phyloP scores from a whole-genome alignment of 495 filamentous ascomycete genomes.

The Penicillium longicatenatum region DNA sequence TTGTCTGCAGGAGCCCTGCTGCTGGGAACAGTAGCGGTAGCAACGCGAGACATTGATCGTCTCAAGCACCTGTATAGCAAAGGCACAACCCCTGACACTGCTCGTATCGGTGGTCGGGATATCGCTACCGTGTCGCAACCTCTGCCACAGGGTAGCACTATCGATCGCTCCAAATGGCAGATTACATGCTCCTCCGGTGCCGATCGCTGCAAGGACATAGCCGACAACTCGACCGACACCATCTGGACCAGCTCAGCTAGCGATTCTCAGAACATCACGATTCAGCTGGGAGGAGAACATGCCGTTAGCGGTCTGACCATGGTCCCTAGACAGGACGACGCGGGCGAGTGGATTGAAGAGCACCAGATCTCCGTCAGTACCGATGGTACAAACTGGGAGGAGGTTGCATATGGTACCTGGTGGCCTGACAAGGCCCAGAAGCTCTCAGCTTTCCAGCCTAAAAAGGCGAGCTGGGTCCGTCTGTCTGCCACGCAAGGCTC shows the following conservation, averaged over 20 bases:
- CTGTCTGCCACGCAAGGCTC: constrained; percentile 16
- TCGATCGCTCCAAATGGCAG: neutral
- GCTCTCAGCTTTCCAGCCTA: constrained; percentile 38
- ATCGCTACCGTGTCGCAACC: constrained; percentile 9
- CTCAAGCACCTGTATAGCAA: constrained; percentile 4
- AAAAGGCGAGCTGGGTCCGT: constrained; percentile 39
- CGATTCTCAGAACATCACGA: constrained; percentile 5
- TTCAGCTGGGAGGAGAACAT: constrained; percentile 5
- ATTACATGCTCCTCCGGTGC: constrained; percentile 1
- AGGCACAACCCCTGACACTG: constrained; percentile 10
- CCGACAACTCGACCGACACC: constrained; percentile 1
- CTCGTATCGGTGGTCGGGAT: constrained; percentile 1
- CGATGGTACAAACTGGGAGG: constrained; percentile 40
- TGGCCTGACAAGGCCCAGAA: constrained; percentile 38
- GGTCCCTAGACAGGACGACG: constrained; percentile 8
- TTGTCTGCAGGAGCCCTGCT: neutral
- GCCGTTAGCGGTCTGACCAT: constrained; percentile 9
- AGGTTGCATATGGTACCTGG: constrained; percentile 47
- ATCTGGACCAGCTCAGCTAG: constrained; percentile 5
- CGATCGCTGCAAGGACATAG: constrained; percentile 5
- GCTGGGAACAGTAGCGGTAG: neutral
- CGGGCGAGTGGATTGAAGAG: constrained; percentile 7
- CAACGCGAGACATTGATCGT: neutral
- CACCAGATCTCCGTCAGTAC: constrained; percentile 40
- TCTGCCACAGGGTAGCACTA: constrained; percentile 7